Percentiles rank a stretch among this genome's conserved stretches.
Evolutionary conservation across 2,329 filamentous ascomycete species (phyloP).

Genomic region (Claviceps quebecensis): DNA sequence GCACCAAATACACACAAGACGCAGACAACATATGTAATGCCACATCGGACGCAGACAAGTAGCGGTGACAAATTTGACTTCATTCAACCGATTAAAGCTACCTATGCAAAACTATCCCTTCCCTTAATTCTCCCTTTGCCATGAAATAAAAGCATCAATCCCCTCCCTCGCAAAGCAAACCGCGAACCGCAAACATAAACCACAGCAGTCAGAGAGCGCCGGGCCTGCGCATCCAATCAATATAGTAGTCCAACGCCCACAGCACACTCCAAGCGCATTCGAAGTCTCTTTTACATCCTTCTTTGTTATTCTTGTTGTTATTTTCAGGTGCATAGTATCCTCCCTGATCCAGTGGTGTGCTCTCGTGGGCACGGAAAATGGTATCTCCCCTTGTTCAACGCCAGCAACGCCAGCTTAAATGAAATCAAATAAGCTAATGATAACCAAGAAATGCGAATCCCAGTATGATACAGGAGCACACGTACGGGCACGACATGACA

Average conservation of each 20-base stretch:
- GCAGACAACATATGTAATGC: not conserved
- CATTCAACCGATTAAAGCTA: slow-evolving; percentile 2
- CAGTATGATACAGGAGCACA: slow-evolving; percentile 20
- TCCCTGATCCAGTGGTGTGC: slow-evolving; percentile 10
- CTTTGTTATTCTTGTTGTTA: not conserved
- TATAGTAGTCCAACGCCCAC: not conserved
- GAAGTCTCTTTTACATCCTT: slow-evolving; percentile 9
- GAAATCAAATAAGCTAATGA: slow-evolving; percentile 15
- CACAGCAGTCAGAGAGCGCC: not conserved
- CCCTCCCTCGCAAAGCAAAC: not conserved
- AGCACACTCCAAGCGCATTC: slow-evolving; percentile 1
- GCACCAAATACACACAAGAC: not conserved
- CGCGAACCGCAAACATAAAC: not conserved
- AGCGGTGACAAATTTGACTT: not conserved
- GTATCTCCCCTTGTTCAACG: slow-evolving; percentile 18
- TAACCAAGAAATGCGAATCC: slow-evolving; percentile 18
- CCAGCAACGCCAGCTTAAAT: slow-evolving; percentile 18
- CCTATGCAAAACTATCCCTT: slow-evolving; percentile 3
- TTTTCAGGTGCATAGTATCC: not conserved
- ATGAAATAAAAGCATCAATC: not conserved
- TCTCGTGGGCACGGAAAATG: slow-evolving; percentile 17
- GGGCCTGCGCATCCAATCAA: not conserved
- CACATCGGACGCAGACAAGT: not conserved
- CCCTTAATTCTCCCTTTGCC: not conserved
- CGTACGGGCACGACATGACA: not conserved